These are phyloP conservation scores for Russula ochroleuca DNA, from an alignment of 768 basidiomycete genomes.

Conservation along the genomic window DNA sequence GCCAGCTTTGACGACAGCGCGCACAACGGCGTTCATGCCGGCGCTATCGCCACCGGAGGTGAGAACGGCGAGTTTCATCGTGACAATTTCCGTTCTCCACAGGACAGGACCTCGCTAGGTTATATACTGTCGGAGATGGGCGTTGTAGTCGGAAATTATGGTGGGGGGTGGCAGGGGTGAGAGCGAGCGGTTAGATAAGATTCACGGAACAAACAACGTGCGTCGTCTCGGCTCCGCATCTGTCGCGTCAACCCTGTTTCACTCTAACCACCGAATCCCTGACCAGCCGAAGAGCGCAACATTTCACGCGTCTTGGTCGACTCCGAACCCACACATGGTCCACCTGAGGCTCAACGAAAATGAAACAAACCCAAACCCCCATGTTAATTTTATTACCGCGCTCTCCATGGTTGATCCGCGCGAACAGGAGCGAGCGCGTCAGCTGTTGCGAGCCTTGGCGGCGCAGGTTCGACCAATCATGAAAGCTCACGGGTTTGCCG, in stretches of 20 bases:
- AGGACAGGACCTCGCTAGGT: neutral
- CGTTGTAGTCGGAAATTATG: slow-evolving; percentile 22
- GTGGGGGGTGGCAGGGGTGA: neutral
- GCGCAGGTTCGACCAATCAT: slow-evolving; percentile 82
- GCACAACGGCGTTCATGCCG: slow-evolving; percentile 95
- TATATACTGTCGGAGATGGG: slow-evolving; percentile 7
- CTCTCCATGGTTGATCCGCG: slow-evolving; percentile 43
- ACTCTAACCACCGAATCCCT: neutral
- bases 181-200: slow-evolving; percentile 15
- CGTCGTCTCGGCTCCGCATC: neutral
- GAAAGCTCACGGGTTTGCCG: slow-evolving; percentile 69
- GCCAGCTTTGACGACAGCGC: slow-evolving; percentile 87
- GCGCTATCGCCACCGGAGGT: slow-evolving; percentile 98
- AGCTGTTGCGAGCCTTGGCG: slow-evolving; percentile 71
- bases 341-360: slow-evolving; percentile 65
- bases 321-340: slow-evolving; percentile 48
- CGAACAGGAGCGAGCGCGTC: slow-evolving; percentile 58
- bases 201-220: neutral
- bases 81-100: slow-evolving; percentile 1
- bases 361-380: slow-evolving; percentile 67
- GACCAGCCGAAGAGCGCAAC: neutral
- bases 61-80: slow-evolving; percentile 88
- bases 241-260: neutral
- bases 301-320: neutral
- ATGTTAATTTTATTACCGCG: slow-evolving; percentile 70